Evolutionary conservation across 1,284 basidiomycete genomes (phyloP), one percentile per base, ranked within the genome.

Genomic region (Naganishia albida): DNA sequence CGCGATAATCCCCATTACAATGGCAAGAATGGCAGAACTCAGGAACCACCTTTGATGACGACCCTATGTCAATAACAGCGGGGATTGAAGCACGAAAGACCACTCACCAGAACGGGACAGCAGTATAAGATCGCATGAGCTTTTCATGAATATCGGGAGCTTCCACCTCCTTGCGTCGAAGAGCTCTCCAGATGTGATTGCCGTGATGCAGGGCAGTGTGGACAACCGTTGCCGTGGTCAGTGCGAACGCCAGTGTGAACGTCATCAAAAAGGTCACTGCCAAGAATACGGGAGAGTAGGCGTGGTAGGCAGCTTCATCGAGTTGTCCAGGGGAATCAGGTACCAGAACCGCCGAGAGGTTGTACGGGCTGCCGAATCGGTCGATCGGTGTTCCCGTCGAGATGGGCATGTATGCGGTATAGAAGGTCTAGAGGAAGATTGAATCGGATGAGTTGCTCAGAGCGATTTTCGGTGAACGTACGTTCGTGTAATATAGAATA

Each of bases 121-220:
- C 91, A 0, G 88, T 88, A 76, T 99, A 99, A 68, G 88, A 86
- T 64, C 87, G 83, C 95, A 99, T 99, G 62, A 98, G 83, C 80
- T 95, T 95, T 68, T 91, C 88, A 75, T 99, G 95, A 63, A 99
- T 91, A 78, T 99, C 95, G 70, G 96, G 92, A 67, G 87, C 87
- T 79, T 96, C 93, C 7, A 88, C 82, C 56, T 85, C 82, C 46
- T 89, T 83, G 72, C 85, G 86, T 76, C 87, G 87, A 67, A 95
- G 72, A 1, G 89, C 89, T 51, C 86, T 85, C 67, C 88, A 78
- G 42, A 99, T 81, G 30, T 86, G 85, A 50, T 84, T 85, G 0
- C 94, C 93, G 76, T 98, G 91, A 75, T 94, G 93, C n/a, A 99
- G 81, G 3, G 84, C 65, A 0, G 94, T 95, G 79, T 99, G 94